A percentile compares a stretch with the other conserved stretches of the same genome.
phyloP scores from a whole-genome alignment of 2,329 filamentous ascomycete genomes.

The Zelopaecilomyces penicillatus region DNA sequence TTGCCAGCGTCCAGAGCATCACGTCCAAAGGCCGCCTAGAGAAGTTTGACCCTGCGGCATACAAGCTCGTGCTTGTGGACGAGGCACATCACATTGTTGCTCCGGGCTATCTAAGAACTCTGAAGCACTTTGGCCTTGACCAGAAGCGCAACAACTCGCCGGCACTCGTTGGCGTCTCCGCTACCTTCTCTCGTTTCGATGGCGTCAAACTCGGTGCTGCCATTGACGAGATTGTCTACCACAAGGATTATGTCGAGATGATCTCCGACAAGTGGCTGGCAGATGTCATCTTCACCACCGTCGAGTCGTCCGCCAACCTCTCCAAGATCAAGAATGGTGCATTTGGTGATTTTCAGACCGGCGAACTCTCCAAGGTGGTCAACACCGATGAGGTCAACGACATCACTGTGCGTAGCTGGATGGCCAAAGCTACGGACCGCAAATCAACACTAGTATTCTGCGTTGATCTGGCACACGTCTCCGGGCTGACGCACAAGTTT shows the following conservation, averaged over 20 bases:
- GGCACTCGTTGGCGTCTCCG: slow-evolving; percentile 81
- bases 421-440: slow-evolving; percentile 62
- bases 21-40: slow-evolving; percentile 64
- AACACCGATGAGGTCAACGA: slow-evolving; percentile 78
- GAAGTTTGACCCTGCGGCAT: slow-evolving; percentile 71
- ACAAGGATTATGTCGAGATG: slow-evolving; percentile 63
- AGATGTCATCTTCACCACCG: slow-evolving; percentile 88
- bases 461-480: slow-evolving; percentile 79
- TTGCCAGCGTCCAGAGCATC: slow-evolving; percentile 84
- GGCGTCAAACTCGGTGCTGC: slow-evolving; percentile 73
- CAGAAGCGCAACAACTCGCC: slow-evolving; percentile 38
- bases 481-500: slow-evolving; percentile 66
- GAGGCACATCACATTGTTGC: slow-evolving; percentile 97
- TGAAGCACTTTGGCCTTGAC: slow-evolving; percentile 71
- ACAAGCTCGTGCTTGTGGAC: slow-evolving; percentile 89
- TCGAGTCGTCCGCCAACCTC: slow-evolving; percentile 73
- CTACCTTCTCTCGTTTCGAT: slow-evolving; percentile 70
- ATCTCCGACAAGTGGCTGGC: slow-evolving; percentile 86
- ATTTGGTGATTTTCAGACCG: slow-evolving; percentile 68
- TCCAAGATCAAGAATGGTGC: slow-evolving; percentile 54
- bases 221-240: slow-evolving; percentile 94
- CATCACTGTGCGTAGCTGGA: slow-evolving; percentile 78
- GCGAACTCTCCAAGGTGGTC: slow-evolving; percentile 71
- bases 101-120: slow-evolving; percentile 62
- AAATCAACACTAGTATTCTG: slow-evolving; percentile 91